Evolutionary conservation across 2,329 filamentous ascomycete genomes (phyloP).

Genomic region (Didymella pinodella): DNA sequence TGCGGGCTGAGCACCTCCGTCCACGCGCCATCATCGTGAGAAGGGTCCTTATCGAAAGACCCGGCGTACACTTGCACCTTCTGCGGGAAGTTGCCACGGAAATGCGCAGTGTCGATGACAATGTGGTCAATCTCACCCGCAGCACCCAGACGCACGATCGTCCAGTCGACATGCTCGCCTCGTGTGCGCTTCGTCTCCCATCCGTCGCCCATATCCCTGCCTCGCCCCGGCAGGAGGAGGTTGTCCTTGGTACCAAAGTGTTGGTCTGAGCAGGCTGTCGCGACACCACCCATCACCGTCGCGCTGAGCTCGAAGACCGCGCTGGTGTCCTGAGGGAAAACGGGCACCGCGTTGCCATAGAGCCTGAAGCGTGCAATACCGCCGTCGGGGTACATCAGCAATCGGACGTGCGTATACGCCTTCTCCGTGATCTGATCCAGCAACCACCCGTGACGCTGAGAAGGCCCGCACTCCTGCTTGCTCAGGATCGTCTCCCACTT

Average conservation of each 20-base stretch:
- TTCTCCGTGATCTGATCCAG: slow-evolving; percentile 65
- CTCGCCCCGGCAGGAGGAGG: slow-evolving; percentile 77
- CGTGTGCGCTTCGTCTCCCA: slow-evolving; percentile 85
- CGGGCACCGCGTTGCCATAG: slow-evolving; percentile 77
- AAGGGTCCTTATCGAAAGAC: slow-evolving; percentile 66
- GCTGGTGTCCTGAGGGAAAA: slow-evolving; percentile 72
- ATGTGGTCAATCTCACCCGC: slow-evolving; percentile 70
- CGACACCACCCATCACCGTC: slow-evolving; percentile 79
- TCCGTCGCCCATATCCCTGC: slow-evolving; percentile 86
- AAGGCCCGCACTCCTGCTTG: slow-evolving; percentile 76
- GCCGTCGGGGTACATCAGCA: slow-evolving; percentile 87
- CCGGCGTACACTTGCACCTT: slow-evolving; percentile 71
- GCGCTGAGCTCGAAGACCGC: slow-evolving; percentile 78
- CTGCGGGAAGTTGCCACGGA: slow-evolving; percentile 84
- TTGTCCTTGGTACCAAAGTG: slow-evolving; percentile 86
- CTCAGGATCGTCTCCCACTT: slow-evolving; percentile 75
- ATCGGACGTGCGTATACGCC: slow-evolving; percentile 78
- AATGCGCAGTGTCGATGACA: slow-evolving; percentile 82
- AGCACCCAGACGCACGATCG: slow-evolving; percentile 76
- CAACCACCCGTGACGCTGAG: slow-evolving; percentile 76
- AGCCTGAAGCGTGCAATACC: slow-evolving; percentile 83
- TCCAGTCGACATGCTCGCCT: slow-evolving; percentile 79
- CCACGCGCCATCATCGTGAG: slow-evolving; percentile 68
- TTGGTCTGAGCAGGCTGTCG: slow-evolving; percentile 79
- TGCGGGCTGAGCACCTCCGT: slow-evolving; percentile 69